Evolutionary conservation across 2,329 filamentous ascomycete genomes (phyloP).

Genomic region (Hansfordia pulvinata): DNA sequence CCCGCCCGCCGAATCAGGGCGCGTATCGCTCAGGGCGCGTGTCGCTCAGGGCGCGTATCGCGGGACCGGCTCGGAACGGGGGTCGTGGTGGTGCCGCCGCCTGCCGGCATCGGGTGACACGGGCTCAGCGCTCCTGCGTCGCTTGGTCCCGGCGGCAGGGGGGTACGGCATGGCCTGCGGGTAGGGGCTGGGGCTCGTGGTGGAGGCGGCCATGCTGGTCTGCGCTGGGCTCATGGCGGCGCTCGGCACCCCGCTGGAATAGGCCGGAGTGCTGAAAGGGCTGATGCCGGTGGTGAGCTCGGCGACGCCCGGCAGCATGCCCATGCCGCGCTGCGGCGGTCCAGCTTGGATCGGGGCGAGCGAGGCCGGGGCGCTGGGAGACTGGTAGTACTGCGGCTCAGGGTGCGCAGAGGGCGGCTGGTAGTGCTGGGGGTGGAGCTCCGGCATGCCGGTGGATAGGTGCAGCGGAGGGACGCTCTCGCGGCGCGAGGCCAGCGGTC

Average conservation of each 20-base stretch:
- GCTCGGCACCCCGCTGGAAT: constrained; percentile 26
- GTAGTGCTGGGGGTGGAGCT: constrained; percentile 1
- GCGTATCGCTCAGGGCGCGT: no score
- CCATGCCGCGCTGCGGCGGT: constrained; percentile 22
- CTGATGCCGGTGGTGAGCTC: constrained; percentile 52
- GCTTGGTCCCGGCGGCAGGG: no score
- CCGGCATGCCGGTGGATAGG: not conserved
- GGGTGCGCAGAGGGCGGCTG: constrained; percentile 9
- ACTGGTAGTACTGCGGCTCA: constrained; percentile 15
- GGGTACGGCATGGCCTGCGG: no score
- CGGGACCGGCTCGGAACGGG: no score
- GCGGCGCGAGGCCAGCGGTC: constrained; percentile 1
- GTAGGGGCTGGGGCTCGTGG: not conserved
- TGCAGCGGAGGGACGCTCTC: not conserved
- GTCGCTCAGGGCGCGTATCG: no score
- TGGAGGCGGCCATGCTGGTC: constrained; percentile 4
- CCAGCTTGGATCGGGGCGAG: constrained; percentile 39
- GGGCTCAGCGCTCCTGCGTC: no score
- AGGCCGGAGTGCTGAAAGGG: constrained; percentile 45
- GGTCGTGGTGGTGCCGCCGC: no score
- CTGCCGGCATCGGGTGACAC: no score
- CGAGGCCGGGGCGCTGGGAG: constrained; percentile 20
- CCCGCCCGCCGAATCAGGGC: no score
- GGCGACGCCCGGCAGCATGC: constrained; percentile 43
- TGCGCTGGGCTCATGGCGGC: constrained; percentile 22